phyloP scores from a whole-genome alignment of 345 rosid species.

The Sisymbrium irio region DNA sequence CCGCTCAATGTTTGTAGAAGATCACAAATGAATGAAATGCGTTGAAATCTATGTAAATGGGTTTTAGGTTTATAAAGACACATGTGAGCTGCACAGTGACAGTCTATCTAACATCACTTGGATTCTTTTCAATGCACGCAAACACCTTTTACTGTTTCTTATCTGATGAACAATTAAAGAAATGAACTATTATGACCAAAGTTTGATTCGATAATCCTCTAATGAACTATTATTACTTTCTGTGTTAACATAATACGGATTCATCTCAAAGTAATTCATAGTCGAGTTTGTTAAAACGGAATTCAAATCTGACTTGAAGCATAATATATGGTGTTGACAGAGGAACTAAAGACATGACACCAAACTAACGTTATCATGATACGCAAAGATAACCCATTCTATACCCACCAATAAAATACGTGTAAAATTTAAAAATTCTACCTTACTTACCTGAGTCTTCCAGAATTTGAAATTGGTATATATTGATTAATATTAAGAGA shows the following conservation, averaged over 20 bases:
- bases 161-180: not conserved
- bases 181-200: not conserved
- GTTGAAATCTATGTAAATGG: not conserved
- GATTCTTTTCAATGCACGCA: slow-evolving; percentile 28
- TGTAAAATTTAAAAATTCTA: not conserved
- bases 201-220: not conserved
- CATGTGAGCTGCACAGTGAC: slow-evolving; percentile 16
- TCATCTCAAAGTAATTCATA: not conserved
- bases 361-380: slow-evolving; percentile 27
- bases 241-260: not conserved
- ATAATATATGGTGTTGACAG: slow-evolving; percentile 24
- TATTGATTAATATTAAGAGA: not conserved
- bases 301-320: slow-evolving; percentile 22
- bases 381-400: slow-evolving; percentile 20
- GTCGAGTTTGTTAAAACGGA: not conserved
- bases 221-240: not conserved
- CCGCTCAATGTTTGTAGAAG: not conserved
- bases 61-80: not conserved
- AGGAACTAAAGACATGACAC: slow-evolving; percentile 30
- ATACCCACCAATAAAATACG: slow-evolving; percentile 20
- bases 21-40: not conserved
- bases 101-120: slow-evolving; percentile 33
- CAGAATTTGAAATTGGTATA: not conserved
- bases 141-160: slow-evolving; percentile 11
- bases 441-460: not conserved